phyloP scores from a whole-genome alignment of 176 grass and related monocot species.

The Areca catechu region DNA sequence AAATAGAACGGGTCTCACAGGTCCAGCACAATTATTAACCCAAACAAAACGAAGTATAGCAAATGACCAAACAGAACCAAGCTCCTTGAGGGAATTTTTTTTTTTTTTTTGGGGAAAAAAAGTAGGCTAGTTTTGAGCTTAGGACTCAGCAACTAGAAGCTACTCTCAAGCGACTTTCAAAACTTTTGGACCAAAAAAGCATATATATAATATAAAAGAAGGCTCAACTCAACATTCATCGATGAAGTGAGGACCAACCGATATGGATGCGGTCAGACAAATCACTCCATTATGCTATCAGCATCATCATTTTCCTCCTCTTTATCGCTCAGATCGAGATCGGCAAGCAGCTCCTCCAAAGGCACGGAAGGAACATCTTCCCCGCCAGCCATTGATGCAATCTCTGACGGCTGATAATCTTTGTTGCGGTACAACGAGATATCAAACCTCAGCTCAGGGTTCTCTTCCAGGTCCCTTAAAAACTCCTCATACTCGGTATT shows the following conservation, averaged over 20 bases:
- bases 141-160: too few species aligned
- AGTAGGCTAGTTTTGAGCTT: too few species aligned
- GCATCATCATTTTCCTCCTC: constrained; percentile 17
- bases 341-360: constrained; percentile 64
- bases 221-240: too few species aligned
- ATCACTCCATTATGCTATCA: constrained; percentile 38
- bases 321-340: constrained; percentile 48
- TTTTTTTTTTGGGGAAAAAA: too few species aligned
- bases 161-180: too few species aligned
- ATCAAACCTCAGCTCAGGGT: constrained; percentile 37
- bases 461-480: constrained; percentile 42
- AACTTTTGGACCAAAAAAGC: too few species aligned
- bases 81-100: background rate
- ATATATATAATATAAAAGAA: background rate
- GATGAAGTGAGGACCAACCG: too few species aligned
- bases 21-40: too few species aligned
- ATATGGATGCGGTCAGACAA: background rate
- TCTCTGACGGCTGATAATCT: constrained; percentile 65
- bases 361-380: constrained; percentile 55
- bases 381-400: constrained; percentile 50
- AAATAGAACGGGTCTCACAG: too few species aligned
- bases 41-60: too few species aligned
- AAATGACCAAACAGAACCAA: too few species aligned
- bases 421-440: constrained; percentile 55
- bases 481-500: constrained; percentile 59